Conservation (phyloP, 352 stramenopile genomes). For the Phytophthora parvispora region DNA sequence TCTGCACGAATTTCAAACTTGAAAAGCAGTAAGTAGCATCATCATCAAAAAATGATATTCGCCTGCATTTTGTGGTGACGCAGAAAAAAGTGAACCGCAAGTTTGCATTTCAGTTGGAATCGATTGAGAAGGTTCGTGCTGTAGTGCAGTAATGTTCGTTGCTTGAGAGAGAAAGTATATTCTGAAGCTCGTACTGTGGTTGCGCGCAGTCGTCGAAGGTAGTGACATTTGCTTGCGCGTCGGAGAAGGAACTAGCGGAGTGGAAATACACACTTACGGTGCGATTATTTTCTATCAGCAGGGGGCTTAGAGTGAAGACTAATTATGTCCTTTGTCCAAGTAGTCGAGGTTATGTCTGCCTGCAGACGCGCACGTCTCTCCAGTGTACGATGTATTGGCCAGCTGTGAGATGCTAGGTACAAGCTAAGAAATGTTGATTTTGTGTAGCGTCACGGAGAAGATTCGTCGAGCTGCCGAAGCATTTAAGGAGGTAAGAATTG, state of each 20-base stretch:
- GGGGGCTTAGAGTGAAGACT: not conserved
- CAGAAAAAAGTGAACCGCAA: constrained; percentile 75
- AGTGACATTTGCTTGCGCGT: constrained; percentile 70
- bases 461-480: constrained; percentile 63
- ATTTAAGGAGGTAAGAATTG: constrained; percentile 60
- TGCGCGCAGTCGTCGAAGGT: constrained; percentile 55
- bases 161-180: no score
- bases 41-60: no score
- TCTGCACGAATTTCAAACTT: constrained; percentile 10
- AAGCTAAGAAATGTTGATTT: not conserved
- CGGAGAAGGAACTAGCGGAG: constrained; percentile 64
- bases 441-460: constrained; percentile 55
- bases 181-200: not conserved
- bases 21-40: no score
- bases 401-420: not conserved
- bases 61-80: no score
- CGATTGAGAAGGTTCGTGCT: constrained; percentile 53
- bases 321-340: not conserved
- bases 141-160: no score
- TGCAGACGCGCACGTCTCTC: constrained; percentile 22
- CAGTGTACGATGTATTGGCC: constrained; percentile 21
- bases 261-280: constrained; percentile 70
- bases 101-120: constrained; percentile 69
- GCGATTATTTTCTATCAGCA: not conserved
- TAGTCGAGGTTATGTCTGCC: constrained; percentile 34